A percentile compares a stretch with the other conserved stretches of the same genome.
Conservation (phyloP, 306 rosid species). For the Fragaria iinumae region DNA sequence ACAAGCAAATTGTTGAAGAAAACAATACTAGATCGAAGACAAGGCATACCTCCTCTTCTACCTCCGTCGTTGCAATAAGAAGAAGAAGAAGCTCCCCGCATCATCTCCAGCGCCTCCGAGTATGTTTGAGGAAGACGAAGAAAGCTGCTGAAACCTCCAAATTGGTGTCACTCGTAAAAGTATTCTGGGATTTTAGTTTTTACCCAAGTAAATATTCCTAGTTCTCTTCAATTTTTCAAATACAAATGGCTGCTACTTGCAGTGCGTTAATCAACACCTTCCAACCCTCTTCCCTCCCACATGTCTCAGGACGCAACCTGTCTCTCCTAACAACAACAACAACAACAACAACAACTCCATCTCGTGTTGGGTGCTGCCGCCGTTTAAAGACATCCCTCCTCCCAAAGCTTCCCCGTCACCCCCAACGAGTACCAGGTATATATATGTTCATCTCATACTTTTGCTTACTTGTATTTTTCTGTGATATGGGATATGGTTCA, state of each 20-base stretch:
- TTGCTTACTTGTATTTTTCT: neutral
- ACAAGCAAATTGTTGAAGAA: too few species aligned
- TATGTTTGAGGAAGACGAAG: too few species aligned
- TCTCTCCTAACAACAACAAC: slow-evolving; percentile 4
- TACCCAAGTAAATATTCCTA: too few species aligned
- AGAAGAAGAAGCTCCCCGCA: too few species aligned
- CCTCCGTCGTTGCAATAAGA: too few species aligned
- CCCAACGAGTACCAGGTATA: slow-evolving; percentile 71
- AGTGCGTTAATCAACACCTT: slow-evolving; percentile 1
- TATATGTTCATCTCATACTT: neutral
- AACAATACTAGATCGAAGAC: too few species aligned
- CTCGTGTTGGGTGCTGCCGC: slow-evolving; percentile 10
- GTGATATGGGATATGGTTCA: too few species aligned
- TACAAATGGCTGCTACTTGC: slow-evolving; percentile 6
- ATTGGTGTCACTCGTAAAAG: too few species aligned
- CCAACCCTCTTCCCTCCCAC: slow-evolving; percentile 21
- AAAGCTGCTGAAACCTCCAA: too few species aligned
- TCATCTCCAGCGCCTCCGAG: too few species aligned
- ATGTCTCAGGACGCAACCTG: slow-evolving; percentile 20
- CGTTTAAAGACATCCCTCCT: slow-evolving; percentile 19
- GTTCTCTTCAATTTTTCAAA: neutral
- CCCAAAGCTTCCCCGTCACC: slow-evolving; percentile 51
- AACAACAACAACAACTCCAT: slow-evolving; percentile 4
- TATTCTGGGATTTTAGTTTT: too few species aligned
- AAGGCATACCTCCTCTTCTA: too few species aligned